Evolutionary conservation across 2,329 filamentous ascomycete genomes (phyloP), one percentile per base, ranked within the genome.

Genomic region (Boeremia lycopersici): DNA sequence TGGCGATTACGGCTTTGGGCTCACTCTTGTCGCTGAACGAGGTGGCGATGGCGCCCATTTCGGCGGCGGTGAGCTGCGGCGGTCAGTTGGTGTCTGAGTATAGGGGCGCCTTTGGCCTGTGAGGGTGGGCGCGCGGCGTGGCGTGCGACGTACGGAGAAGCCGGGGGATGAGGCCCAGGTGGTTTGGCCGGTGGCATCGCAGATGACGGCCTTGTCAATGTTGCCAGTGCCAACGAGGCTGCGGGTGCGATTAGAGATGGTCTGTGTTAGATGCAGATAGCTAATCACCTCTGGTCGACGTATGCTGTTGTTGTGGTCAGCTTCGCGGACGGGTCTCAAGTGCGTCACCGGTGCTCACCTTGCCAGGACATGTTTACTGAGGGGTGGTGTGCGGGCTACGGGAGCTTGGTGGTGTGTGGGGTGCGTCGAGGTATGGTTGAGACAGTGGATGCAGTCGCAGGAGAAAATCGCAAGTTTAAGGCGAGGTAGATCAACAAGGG

Each of bases 81-180:
- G 42, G 63, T 66, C 49, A 65, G 62, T 47, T 8, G 31, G 19
- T 30, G 15, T 39, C 15, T 40, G 6, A 5, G 26, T 36, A 25
- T 46, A n/a, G 34, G 29, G 33, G 45, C 41, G 49, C 41, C 33
- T 19, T 26, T 30, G 38, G n/a, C 26, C 19, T 29, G 29, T 10
- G n/a, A 29, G 30, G 7, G 23, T 29, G 38, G 49, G 52, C 39
- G 56, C 57, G 46, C 34, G 25, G 40, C 19, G 40, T 19, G 40
- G 17, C 30, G 55, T 38, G 42, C 56, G 55, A 74, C 79, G 76
- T 88, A 96, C 91, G 74, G 82, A 79, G 81, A 96, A 96, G 65
- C 82, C 95, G 87, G 60, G 90, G 93, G 74, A 97, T 89, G 82
- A 96, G 89, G 64, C 95, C 75, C 75, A 96, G 60, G 96, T 70